Conservation (phyloP, 331 rosid genomes). For the Malus hybrid region DNA sequence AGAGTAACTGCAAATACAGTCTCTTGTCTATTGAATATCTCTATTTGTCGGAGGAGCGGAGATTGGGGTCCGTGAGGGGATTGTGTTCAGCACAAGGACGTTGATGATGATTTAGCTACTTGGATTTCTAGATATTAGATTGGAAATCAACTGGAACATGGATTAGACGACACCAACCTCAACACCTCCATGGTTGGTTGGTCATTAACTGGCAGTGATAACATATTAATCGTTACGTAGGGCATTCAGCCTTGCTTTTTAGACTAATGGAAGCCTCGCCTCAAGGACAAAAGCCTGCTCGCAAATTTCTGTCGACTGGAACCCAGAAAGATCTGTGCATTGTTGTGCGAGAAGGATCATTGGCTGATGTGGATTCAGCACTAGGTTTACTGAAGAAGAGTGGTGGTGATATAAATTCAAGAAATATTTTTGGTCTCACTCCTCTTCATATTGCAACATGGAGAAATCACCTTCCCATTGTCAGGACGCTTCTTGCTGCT, state of each 20-base stretch:
- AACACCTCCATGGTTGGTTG: not conserved
- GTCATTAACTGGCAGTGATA: not conserved
- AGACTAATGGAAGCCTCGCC: slow-evolving; percentile 54
- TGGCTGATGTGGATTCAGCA: slow-evolving; percentile 63
- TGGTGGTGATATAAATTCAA: slow-evolving; percentile 67
- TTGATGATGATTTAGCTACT: slow-evolving; percentile 15
- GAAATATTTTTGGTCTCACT: slow-evolving; percentile 75
- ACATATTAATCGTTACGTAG: slow-evolving; percentile 7
- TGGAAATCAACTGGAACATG: slow-evolving; percentile 10
- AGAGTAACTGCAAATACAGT: slow-evolving; percentile 13
- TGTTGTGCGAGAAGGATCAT: slow-evolving; percentile 61
- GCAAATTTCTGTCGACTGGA: slow-evolving; percentile 30
- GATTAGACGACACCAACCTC: slow-evolving; percentile 27
- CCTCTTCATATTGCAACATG: slow-evolving; percentile 93
- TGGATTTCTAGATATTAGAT: not conserved
- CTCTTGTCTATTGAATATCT: slow-evolving; percentile 3
- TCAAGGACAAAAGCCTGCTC: slow-evolving; percentile 59
- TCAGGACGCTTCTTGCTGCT: slow-evolving; percentile 80
- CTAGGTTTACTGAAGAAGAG: slow-evolving; percentile 62
- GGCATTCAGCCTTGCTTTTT: not conserved
- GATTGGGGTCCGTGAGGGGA: slow-evolving; percentile 21
- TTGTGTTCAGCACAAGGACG: slow-evolving; percentile 12
- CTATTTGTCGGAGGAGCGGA: slow-evolving; percentile 12
- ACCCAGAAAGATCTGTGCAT: slow-evolving; percentile 65
- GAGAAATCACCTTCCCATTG: slow-evolving; percentile 91